Evolutionary conservation across 495 filamentous ascomycete genomes (phyloP), one percentile per base, ranked within the genome.

Genomic region (Penicillium salamii): DNA sequence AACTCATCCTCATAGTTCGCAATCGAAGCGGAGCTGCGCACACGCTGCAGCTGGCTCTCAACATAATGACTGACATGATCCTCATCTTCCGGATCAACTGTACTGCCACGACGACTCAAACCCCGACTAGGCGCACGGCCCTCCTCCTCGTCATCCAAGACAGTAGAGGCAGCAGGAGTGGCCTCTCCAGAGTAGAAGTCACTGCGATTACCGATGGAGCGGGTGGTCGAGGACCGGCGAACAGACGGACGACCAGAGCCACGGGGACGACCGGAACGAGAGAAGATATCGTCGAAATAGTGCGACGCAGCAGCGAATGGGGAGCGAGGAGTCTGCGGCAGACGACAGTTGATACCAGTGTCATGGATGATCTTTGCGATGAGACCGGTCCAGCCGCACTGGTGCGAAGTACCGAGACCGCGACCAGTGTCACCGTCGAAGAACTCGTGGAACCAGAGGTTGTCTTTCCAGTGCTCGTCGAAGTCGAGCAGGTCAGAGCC

Each of bases 341-440:
- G 79, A 55, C 92, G 89, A 68, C 92, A 97, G 60, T 82, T 95
- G 55, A 96, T 76, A 38, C 90, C 92, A 51, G 92, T 95, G 56
- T 97, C 92, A 52, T 97, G 92, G 43, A 97, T 97, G 81, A 97
- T 83, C 62, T 95, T 91, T 7, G 92, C 92, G 58, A 97, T 89
- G 39, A 97, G 62, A 0, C 92, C 93, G n/a, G 92, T 96, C 93
- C 93, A 97, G 5, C 92, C 92, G 52, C 90, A 95, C 65, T 97
- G 92, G 68, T 97, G 93, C 38, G 88, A 93, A 18, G 92, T 89
- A 44, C 92, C 92, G 7, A 97, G 75, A 5, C 93, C 92, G 42
- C 90, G 84, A 13, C 93, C 92, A 20, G 75, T 85, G 61, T 97
- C 93, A 21, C 89, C 92, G 57, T 97, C 91, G 59, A 97, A 97